A percentile compares a stretch with the other conserved stretches of the same genome.
Evolutionary conservation across 164 flowering plant genomes (phyloP).

Genomic region (Echeveria elegans): DNA sequence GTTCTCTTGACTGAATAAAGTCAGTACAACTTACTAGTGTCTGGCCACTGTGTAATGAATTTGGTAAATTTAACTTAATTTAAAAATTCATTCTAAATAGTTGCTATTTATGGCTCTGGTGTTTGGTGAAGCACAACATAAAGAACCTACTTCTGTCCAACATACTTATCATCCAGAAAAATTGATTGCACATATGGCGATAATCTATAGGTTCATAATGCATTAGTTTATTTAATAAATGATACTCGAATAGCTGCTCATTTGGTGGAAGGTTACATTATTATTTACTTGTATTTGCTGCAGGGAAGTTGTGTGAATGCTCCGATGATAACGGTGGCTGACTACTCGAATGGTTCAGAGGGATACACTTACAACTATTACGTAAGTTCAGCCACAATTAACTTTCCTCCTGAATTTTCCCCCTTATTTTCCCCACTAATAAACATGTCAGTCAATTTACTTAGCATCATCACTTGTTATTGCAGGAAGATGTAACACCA

Average conservation of each 20-base stretch:
- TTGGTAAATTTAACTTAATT: too few species aligned
- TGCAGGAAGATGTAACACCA: constrained; percentile 96
- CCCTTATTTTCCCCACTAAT: background rate
- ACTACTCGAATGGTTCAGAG: constrained; percentile 95
- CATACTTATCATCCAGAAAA: background rate
- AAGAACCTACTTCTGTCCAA: background rate
- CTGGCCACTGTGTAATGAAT: too few species aligned
- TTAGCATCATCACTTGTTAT: constrained; percentile 11
- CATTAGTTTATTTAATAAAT: background rate
- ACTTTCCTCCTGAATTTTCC: background rate
- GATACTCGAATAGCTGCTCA: background rate
- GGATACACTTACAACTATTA: constrained; percentile 92
- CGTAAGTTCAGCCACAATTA: constrained; percentile 31
- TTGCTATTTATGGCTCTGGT: too few species aligned
- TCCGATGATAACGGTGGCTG: constrained; percentile 98
- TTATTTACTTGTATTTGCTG: background rate
- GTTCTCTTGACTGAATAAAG: too few species aligned
- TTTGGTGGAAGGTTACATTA: background rate
- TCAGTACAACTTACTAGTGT: too few species aligned
- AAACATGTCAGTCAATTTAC: constrained; percentile 4
- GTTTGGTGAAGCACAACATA: too few species aligned
- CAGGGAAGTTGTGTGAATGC: constrained; percentile 99
- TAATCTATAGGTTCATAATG: background rate
- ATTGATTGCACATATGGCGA: background rate
- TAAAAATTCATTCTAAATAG: too few species aligned